phyloP scores from a whole-genome alignment of 257 asterid species.

The Rubia yunnanensis region DNA sequence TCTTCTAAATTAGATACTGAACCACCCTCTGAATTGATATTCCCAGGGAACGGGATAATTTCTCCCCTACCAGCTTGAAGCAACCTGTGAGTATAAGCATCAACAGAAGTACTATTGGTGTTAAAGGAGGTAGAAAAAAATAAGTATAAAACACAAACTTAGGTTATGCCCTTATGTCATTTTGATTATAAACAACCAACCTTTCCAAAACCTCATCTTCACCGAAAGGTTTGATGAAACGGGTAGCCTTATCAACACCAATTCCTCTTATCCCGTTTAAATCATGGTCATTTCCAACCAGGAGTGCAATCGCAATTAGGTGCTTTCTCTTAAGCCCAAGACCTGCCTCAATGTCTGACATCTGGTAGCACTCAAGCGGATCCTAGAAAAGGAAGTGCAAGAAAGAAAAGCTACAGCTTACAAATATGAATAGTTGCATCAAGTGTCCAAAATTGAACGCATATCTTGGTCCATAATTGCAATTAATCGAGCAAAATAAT shows the following conservation, averaged over 20 bases:
- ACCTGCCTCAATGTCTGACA: conserved; percentile 73
- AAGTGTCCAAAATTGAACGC: neutral
- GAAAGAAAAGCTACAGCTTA: neutral
- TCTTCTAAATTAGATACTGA: conserved; percentile 21
- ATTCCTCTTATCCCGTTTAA: conserved; percentile 69
- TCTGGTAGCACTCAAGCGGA: conserved; percentile 78
- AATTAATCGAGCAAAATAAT: neutral
- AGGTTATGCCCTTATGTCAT: conserved; percentile 2
- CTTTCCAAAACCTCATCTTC: conserved; percentile 65
- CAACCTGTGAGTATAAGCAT: conserved; percentile 42
- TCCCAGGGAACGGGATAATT: conserved; percentile 16
- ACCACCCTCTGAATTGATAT: conserved; percentile 21
- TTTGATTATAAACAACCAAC: conserved; percentile 24
- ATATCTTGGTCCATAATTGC: neutral
- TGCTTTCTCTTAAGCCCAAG: conserved; percentile 78
- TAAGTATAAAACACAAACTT: neutral
- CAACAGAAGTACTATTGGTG: neutral
- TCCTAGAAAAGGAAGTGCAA: conserved; percentile 40
- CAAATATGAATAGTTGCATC: neutral
- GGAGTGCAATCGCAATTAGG: conserved; percentile 73
- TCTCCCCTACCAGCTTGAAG: conserved; percentile 50
- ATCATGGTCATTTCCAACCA: conserved; percentile 92
- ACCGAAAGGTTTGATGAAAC: conserved; percentile 62
- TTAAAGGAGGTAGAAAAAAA: neutral
- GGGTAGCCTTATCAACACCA: conserved; percentile 77